Conservation (phyloP, 805 yeast species). For the Candida nemodendra region DNA sequence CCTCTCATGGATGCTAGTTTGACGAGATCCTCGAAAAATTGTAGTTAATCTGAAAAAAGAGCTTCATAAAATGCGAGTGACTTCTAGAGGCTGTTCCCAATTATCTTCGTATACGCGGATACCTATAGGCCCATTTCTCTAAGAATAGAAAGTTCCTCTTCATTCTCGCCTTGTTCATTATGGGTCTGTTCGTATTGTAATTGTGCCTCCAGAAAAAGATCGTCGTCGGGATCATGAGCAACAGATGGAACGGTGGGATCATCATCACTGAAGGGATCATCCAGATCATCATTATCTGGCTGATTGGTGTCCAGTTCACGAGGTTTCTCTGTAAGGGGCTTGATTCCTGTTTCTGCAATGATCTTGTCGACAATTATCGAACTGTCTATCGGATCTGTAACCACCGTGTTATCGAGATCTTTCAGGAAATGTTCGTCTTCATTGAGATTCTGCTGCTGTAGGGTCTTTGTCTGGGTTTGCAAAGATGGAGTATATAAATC, state of each 20-base stretch:
- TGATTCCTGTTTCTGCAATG: not conserved
- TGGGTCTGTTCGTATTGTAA: constrained; percentile 15
- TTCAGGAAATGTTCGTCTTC: constrained; percentile 1
- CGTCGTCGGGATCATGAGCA: not conserved
- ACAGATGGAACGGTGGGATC: too few species aligned
- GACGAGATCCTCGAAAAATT: too few species aligned
- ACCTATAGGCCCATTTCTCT: constrained; percentile 46
- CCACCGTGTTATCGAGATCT: not conserved
- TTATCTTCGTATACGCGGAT: too few species aligned
- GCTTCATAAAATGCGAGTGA: too few species aligned
- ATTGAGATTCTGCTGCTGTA: constrained; percentile 1
- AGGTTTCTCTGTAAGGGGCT: not conserved
- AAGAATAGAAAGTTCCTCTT: constrained; percentile 45
- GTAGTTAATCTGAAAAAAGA: too few species aligned
- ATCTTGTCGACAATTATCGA: not conserved
- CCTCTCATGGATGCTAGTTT: too few species aligned
- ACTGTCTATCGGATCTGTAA: not conserved
- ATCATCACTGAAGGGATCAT: constrained; percentile 8
- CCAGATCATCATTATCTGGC: not conserved
- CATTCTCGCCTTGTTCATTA: constrained; percentile 34
- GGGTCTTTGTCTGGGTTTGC: constrained; percentile 5
- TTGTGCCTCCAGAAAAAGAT: constrained; percentile 1
- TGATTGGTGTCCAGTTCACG: not conserved
- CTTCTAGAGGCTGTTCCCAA: too few species aligned
- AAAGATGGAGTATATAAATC: constrained; percentile 16